These are phyloP conservation scores for Pythium aquatile DNA, from an alignment of 352 stramenopile species.

Conservation along the genomic window DNA sequence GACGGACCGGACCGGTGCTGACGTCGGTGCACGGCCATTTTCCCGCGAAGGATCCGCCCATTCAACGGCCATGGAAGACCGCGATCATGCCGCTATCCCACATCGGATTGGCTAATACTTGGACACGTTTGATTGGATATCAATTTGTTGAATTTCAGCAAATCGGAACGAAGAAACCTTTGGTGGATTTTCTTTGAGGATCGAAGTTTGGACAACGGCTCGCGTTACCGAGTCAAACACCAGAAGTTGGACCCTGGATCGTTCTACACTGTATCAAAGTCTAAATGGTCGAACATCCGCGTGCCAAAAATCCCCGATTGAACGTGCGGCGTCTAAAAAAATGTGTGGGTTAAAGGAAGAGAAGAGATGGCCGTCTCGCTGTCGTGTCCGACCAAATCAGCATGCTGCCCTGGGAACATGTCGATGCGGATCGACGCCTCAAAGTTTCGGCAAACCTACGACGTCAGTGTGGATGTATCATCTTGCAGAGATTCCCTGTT, in stretches of 20 bases:
- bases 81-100: constrained; percentile 13
- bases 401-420: not conserved
- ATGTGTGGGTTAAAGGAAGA: not conserved
- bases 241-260: not conserved
- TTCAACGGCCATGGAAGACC: constrained; percentile 4
- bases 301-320: not conserved
- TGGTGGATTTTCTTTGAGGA: not conserved
- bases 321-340: not conserved
- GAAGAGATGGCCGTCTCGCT: not conserved
- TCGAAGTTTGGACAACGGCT: not conserved
- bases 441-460: not conserved
- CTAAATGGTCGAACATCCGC: too few relatives aligned
- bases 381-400: not conserved
- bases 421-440: not conserved
- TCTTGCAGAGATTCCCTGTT: not conserved
- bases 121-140: too few relatives aligned
- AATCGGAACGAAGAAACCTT: not conserved
- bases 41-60: not conserved
- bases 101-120: constrained; percentile 8
- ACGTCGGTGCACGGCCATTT: not conserved
- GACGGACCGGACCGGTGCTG: not conserved
- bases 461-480: not conserved
- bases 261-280: too few relatives aligned
- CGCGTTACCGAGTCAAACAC: not conserved
- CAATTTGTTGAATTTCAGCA: not conserved